These are phyloP conservation scores for Pythium rishiriense DNA, from an alignment of 352 stramenopile genomes.

Conservation along the genomic window DNA sequence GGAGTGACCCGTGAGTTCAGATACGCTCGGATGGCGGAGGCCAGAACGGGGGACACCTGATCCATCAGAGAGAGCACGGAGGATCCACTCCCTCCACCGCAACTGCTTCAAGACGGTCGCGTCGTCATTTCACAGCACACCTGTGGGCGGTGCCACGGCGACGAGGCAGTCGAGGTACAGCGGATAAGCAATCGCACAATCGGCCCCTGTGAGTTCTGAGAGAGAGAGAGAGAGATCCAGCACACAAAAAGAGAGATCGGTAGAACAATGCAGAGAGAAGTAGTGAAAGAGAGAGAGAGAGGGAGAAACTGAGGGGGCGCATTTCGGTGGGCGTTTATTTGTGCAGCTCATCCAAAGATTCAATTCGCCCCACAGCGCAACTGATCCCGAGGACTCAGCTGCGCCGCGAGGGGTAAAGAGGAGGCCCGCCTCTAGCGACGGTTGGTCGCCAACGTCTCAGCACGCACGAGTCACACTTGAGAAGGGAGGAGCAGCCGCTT, in stretches of 20 bases:
- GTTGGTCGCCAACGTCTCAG: background rate
- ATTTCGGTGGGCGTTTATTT: conserved; percentile 3
- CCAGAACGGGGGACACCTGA: background rate
- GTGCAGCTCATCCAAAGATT: background rate
- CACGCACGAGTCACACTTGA: conserved; percentile 1
- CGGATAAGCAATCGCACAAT: too few relatives aligned
- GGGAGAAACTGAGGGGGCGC: background rate
- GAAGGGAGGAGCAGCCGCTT: conserved; percentile 31
- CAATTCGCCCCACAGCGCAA: background rate
- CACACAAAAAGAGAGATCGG: too few relatives aligned
- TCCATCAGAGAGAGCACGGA: background rate
- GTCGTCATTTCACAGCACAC: background rate
- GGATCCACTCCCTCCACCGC: background rate
- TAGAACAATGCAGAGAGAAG: background rate
- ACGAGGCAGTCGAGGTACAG: too few relatives aligned
- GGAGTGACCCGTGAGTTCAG: background rate
- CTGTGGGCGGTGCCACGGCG: background rate
- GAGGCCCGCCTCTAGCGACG: background rate
- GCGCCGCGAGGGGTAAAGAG: background rate
- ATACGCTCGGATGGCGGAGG: background rate
- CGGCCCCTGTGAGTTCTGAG: too few relatives aligned
- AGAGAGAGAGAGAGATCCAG: background rate
- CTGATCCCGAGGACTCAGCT: background rate
- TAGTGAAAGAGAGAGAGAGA: background rate
- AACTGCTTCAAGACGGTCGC: background rate